Base-by-base conservation (phyloP, 2,329 filamentous ascomycete species). In the Cladosporium oxysporum region DNA sequence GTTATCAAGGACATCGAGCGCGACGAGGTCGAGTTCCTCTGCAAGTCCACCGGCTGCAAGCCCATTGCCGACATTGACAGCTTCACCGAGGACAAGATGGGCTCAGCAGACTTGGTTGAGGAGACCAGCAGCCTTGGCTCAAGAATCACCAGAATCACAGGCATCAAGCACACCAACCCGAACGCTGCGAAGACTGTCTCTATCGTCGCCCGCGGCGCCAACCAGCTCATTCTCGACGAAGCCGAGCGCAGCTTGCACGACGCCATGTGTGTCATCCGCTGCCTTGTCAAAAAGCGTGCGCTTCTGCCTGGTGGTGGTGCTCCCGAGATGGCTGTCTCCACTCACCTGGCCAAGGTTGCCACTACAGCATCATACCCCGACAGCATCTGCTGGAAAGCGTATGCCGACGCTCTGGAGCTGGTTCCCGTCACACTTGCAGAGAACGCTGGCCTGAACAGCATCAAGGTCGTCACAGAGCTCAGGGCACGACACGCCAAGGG, bases 211-310 rank as follows among this genome's bases (percentile, higher is more conserved):
- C 91, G 95, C 69, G 95, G 95, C 71, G 95, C 95, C 78, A 99
- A 99, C 85, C 87, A 85, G 67, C 85, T 99, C 70, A 97, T 99
- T 75, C 84, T 99, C 59, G 95, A 99, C 77, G 95, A 99, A 82
- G 96, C 95, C 0, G 95, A 98, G 85, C 92, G 95, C 74, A 95
- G 91, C 71, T 86, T 99, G 64, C 95, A 99, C 84, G 95, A 99
- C 75, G 95, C 95, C 33, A 92, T 98, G 70, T 99, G 95, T 78
- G 95, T 98, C 60, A 93, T 99, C 73, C 91, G 95, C 73, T 99
- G 95, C 77, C 83, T 99, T 68, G 95, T 99, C 72, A 99, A 99
- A 88, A 99, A 98, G 88, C 96, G 96, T 83, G 95, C 95, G n/a
- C 87, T 99, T 66, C 96, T 99, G 74, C 94, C 96, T 16, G 95